Percentiles rank a stretch among this genome's conserved stretches.
Conservation (phyloP, 1,284 basidiomycete genomes). For the Trametes versicolor region DNA sequence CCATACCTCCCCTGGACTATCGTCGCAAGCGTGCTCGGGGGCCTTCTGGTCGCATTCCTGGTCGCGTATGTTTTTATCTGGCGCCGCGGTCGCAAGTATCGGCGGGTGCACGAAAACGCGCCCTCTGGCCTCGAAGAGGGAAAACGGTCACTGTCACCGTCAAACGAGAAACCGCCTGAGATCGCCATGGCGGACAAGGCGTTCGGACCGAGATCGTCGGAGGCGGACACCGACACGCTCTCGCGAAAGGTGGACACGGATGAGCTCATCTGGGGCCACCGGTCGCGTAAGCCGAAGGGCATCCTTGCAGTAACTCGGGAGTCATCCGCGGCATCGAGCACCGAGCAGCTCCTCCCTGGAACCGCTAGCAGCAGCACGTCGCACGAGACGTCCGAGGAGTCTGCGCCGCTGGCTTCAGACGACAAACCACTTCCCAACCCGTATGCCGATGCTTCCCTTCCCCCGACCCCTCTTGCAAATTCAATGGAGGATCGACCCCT, state of each 20-base stretch:
- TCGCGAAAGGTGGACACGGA: slow-evolving; percentile 7
- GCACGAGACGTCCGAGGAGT: slow-evolving; percentile 2
- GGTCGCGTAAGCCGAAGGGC: slow-evolving; percentile 11
- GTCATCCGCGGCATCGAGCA: slow-evolving; percentile 9
- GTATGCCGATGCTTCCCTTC: slow-evolving; percentile 1
- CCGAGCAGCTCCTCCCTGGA: slow-evolving; percentile 9
- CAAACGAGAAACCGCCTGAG: slow-evolving; percentile 6
- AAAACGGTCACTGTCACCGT: neutral
- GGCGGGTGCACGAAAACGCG: slow-evolving; percentile 39
- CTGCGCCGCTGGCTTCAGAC: slow-evolving; percentile 5
- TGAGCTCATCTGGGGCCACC: slow-evolving; percentile 18
- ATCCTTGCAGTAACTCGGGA: neutral
- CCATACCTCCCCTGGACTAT: slow-evolving; percentile 42
- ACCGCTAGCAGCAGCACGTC: neutral
- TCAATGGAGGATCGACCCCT: neutral
- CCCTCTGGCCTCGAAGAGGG: slow-evolving; percentile 35
- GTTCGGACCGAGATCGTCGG: slow-evolving; percentile 12
- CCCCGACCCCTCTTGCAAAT: neutral
- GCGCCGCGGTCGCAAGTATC: slow-evolving; percentile 45
- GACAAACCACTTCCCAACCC: slow-evolving; percentile 25
- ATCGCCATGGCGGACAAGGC: slow-evolving; percentile 1
- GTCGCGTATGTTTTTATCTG: slow-evolving; percentile 39
- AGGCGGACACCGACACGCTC: slow-evolving; percentile 3
- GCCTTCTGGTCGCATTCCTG: slow-evolving; percentile 34
- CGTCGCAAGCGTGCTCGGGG: slow-evolving; percentile 37